A percentile compares a stretch with the other conserved stretches of the same genome.
phyloP scores from a whole-genome alignment of 306 rosid genomes.

The Canavalia gladiata region DNA sequence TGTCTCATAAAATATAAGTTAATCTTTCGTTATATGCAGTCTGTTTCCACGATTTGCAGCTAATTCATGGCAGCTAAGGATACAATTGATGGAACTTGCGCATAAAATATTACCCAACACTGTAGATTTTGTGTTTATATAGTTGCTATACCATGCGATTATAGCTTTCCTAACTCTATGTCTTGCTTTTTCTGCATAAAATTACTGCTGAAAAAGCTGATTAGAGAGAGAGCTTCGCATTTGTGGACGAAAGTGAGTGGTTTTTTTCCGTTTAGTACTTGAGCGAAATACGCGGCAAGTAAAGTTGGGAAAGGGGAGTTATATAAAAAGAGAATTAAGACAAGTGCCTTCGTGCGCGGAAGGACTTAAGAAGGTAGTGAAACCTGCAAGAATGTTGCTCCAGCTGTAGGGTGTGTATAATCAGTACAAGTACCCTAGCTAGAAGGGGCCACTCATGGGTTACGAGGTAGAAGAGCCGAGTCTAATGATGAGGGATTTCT shows the following conservation, averaged over 20 bases:
- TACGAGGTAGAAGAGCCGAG: constrained; percentile 65
- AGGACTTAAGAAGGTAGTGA: constrained; percentile 53
- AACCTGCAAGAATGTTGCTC: constrained; percentile 58
- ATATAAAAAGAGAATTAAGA: constrained; percentile 33
- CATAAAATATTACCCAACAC: constrained; percentile 52
- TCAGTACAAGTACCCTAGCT: constrained; percentile 48
- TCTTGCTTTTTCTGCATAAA: constrained; percentile 62
- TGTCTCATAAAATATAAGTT: constrained; percentile 62
- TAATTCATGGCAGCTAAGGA: constrained; percentile 23
- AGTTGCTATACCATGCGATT: constrained; percentile 49
- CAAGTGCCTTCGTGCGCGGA: constrained; percentile 53
- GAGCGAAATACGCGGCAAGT: constrained; percentile 54
- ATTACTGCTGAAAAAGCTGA: constrained; percentile 76
- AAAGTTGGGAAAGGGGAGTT: constrained; percentile 50
- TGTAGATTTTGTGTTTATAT: constrained; percentile 51
- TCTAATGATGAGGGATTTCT: constrained; percentile 61
- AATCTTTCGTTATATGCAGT: constrained; percentile 20
- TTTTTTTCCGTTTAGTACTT: constrained; percentile 41
- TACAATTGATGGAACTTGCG: constrained; percentile 34
- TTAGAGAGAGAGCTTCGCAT: constrained; percentile 53
- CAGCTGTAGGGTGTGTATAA: constrained; percentile 59
- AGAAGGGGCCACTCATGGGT: constrained; percentile 63
- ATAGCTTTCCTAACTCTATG: constrained; percentile 46
- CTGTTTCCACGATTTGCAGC: constrained; percentile 40
- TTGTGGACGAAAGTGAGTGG: constrained; percentile 56